Evolutionary conservation across 176 grass and related monocot species (phyloP), one percentile per base, ranked within the genome.

Genomic region (Carex pumila): DNA sequence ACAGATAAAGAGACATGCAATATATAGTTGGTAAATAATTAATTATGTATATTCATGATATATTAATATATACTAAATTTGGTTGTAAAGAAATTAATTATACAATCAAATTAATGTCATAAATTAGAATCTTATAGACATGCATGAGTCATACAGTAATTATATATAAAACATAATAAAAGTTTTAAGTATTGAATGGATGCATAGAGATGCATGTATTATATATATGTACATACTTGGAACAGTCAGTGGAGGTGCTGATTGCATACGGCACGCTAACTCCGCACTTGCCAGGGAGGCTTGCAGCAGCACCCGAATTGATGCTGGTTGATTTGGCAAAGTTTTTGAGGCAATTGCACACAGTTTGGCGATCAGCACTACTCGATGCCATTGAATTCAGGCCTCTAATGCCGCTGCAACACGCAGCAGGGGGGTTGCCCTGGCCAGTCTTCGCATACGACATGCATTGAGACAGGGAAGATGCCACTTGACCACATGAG

Each of bases 281-380:
- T 34, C 85, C 85, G 63, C 91, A 93, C 91, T 70, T 87, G 86
- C 84, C 29, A 6, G 91, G 87, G 85, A 93, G 87, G 49, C 68
- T 61, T 7, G 85, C 41, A 31, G 82, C 84, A 60, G 83, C 87
- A 22, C n/a, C 57, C 21, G 70, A 0, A 4, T 89, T 91, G 71
- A 94, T 37, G 11, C 30, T 49, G 22, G 82, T 34, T 2, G 60
- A 0, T 0, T 0, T 0, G 4, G 89, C 92, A 18, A 55, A 25
- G 21, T 0, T 4, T 59, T 93, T 94, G 55, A 94, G 81, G 82
- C 92, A 94, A 55, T 17, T 67, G 82, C 92, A 89, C 12, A 86
- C 85, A 11, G 82, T 0, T 41, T 64, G 89, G 1, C 64, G 25
- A 67, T 94, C 92, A 13, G 78, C 18, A 25, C 74, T 30, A 56